Conservation (phyloP, 2,329 filamentous ascomycete genomes). For the Penicillium aurantiogriseum region DNA sequence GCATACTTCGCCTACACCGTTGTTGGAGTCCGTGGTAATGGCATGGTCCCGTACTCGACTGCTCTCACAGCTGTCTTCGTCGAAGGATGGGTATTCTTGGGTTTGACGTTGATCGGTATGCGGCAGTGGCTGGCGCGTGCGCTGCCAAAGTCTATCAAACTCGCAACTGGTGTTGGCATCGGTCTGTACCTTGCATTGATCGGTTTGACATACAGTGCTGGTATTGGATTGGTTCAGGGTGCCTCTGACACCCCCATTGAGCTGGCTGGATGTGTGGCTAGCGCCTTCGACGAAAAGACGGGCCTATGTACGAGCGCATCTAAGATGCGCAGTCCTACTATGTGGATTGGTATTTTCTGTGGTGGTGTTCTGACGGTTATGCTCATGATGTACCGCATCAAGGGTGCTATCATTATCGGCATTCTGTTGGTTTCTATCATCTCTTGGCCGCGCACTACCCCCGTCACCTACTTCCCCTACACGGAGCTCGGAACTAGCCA, state of each 20-base stretch:
- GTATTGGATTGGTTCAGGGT: constrained; percentile 75
- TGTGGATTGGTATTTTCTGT: constrained; percentile 89
- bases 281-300: constrained; percentile 20
- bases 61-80: constrained; percentile 85
- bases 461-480: constrained; percentile 79
- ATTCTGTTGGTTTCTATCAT: constrained; percentile 83
- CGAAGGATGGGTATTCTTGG: constrained; percentile 83
- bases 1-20: constrained; percentile 83
- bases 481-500: constrained; percentile 64
- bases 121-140: constrained; percentile 84
- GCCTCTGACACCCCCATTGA: constrained; percentile 66
- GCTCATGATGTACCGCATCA: constrained; percentile 81
- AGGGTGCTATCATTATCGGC: constrained; percentile 80
- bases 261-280: constrained; percentile 68
- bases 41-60: constrained; percentile 69
- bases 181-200: constrained; percentile 71
- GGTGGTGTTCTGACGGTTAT: constrained; percentile 77
- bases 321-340: constrained; percentile 78
- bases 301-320: constrained; percentile 58
- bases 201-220: constrained; percentile 71
- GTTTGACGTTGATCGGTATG: constrained; percentile 73
- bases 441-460: constrained; percentile 76
- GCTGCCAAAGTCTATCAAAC: constrained; percentile 80
- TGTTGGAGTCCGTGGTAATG: constrained; percentile 73
- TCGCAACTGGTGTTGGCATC: constrained; percentile 81